Evolutionary conservation across 2,329 filamentous ascomycete species (phyloP).

Genomic region (Bipolaris bicolor): DNA sequence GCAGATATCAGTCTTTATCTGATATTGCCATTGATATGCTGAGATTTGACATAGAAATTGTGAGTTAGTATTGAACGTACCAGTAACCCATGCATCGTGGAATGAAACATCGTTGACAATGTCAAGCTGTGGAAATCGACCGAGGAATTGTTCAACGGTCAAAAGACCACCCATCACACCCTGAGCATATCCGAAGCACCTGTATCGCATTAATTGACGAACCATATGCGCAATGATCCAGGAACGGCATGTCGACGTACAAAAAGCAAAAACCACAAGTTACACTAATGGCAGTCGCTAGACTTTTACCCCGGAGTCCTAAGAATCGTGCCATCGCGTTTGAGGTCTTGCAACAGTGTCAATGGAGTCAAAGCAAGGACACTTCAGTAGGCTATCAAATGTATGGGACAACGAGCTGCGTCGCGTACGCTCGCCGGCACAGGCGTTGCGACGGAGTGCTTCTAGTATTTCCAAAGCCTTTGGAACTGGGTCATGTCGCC

Average conservation of each 20-base stretch:
- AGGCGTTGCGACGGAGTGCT: conserved; percentile 1
- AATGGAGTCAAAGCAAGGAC: not conserved
- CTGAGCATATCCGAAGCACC: conserved; percentile 65
- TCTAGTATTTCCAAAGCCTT: conserved; percentile 1
- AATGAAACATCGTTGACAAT: conserved; percentile 28
- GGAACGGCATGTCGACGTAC: conserved; percentile 18
- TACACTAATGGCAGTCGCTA: conserved; percentile 31
- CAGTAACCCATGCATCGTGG: conserved; percentile 34
- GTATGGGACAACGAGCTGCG: not conserved
- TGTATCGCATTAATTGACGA: conserved; percentile 27
- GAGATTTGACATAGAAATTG: not conserved
- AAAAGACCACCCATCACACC: conserved; percentile 74
- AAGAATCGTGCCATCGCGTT: conserved; percentile 32
- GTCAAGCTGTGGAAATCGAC: conserved; percentile 36
- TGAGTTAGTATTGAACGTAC: conserved; percentile 14
- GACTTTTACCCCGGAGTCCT: conserved; percentile 27
- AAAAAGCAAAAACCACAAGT: conserved; percentile 39
- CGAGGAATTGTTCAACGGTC: conserved; percentile 67
- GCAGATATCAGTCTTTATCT: not conserved
- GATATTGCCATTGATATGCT: not conserved
- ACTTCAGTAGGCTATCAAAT: not conserved
- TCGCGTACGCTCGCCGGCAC: not conserved
- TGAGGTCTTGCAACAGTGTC: not conserved
- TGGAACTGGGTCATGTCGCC: conserved; percentile 7
- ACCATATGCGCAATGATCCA: not conserved